phyloP scores from a whole-genome alignment of 768 basidiomycete species.

The Xerocomellus intermedius region DNA sequence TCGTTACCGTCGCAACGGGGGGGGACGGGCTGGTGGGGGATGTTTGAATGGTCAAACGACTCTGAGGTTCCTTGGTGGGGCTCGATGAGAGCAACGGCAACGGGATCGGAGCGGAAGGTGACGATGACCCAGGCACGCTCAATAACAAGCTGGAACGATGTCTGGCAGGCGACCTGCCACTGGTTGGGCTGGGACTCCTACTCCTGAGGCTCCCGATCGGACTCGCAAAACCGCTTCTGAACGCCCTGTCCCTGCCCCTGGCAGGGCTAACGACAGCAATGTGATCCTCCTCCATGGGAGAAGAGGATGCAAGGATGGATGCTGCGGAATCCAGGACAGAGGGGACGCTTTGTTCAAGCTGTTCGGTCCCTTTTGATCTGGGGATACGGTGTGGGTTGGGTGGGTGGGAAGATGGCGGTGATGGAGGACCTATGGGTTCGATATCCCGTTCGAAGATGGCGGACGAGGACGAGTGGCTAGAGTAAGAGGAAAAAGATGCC shows the following conservation, averaged over 20 bases:
- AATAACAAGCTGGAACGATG: constrained; percentile 46
- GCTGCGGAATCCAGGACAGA: constrained; percentile 85
- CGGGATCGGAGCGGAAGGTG: constrained; percentile 18
- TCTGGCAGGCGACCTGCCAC: constrained; percentile 34
- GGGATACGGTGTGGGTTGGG: constrained; percentile 72
- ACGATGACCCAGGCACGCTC: constrained; percentile 43
- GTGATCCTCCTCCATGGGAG: constrained; percentile 49
- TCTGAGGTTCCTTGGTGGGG: constrained; percentile 23
- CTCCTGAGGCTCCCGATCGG: constrained; percentile 64
- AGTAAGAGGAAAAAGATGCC: background rate
- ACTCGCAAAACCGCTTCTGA: constrained; percentile 58
- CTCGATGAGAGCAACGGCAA: constrained; percentile 28
- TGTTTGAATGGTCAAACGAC: constrained; percentile 25
- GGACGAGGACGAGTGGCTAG: constrained; percentile 70
- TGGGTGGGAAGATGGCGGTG: constrained; percentile 39
- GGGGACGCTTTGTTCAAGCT: constrained; percentile 77
- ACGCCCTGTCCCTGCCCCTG: constrained; percentile 32
- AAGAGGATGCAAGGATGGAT: constrained; percentile 54
- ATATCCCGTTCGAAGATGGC: constrained; percentile 94
- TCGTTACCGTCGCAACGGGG: background rate
- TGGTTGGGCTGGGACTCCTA: constrained; percentile 63
- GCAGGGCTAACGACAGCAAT: constrained; percentile 64
- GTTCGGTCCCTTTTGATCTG: constrained; percentile 67
- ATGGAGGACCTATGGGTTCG: constrained; percentile 50
- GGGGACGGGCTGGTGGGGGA: constrained; percentile 14